phyloP scores from a whole-genome alignment of 306 rosid species.

The Casuarina glauca region DNA sequence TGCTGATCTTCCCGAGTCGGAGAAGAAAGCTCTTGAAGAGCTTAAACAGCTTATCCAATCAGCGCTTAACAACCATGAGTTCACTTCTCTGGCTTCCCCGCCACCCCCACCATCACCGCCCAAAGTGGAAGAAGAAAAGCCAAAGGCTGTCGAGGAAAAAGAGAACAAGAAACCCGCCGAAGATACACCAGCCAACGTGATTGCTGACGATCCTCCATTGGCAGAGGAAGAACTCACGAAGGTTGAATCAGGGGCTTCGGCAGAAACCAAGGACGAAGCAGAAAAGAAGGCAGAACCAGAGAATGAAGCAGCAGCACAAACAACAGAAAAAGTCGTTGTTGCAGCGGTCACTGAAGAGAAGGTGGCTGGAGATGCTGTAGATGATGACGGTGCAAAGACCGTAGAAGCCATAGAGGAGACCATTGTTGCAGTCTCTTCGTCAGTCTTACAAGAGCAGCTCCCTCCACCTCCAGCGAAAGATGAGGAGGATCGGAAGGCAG shows the following conservation, averaged over 20 bases:
- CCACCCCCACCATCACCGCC: conserved; percentile 13
- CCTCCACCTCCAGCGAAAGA: conserved; percentile 18
- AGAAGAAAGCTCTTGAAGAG: conserved; percentile 61
- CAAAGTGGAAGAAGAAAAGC: conserved; percentile 24
- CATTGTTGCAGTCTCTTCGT: conserved; percentile 58
- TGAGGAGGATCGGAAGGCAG: neutral
- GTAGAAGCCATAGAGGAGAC: conserved; percentile 79
- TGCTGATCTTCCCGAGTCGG: conserved; percentile 48
- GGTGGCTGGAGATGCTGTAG: conserved; percentile 25
- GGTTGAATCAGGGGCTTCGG: conserved; percentile 24
- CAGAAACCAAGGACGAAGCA: neutral
- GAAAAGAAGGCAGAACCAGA: conserved; percentile 16
- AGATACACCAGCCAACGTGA: conserved; percentile 5
- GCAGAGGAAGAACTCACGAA: conserved; percentile 11
- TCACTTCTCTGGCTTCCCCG: conserved; percentile 20
- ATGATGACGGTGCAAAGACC: conserved; percentile 81
- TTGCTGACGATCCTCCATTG: conserved; percentile 9
- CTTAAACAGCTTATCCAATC: conserved; percentile 52
- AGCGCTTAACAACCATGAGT: conserved; percentile 55
- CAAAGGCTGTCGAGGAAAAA: conserved; percentile 5
- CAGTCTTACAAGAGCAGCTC: conserved; percentile 26
- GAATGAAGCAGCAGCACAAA: conserved; percentile 16
- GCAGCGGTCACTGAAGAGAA: conserved; percentile 25
- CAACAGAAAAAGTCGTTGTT: conserved; percentile 29
- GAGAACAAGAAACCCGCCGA: conserved; percentile 16